A percentile compares a stretch with the other conserved stretches of the same genome.
These are phyloP conservation scores for Aphanomyces astaci DNA, from an alignment of 352 stramenopile genomes.

Conservation along the genomic window DNA sequence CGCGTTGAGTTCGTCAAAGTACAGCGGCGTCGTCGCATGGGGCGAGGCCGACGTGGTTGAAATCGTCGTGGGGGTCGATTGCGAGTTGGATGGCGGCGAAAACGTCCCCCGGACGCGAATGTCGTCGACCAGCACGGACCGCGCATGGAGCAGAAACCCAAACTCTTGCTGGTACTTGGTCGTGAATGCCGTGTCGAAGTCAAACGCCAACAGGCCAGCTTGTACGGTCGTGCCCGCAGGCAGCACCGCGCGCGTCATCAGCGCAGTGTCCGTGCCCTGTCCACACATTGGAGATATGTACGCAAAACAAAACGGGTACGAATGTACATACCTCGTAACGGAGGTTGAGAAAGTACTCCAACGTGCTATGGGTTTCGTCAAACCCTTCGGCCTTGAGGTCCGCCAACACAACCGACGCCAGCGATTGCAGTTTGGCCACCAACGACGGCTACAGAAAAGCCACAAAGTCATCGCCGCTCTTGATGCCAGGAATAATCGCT, in stretches of 20 bases:
- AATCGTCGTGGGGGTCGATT: constrained; percentile 27
- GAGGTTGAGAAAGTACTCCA: constrained; percentile 97
- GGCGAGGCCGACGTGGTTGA: constrained; percentile 31
- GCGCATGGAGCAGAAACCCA: constrained; percentile 93
- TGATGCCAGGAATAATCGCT: too few species aligned
- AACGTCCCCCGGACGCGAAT: constrained; percentile 94
- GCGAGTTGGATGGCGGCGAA: constrained; percentile 50
- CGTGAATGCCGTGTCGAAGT: constrained; percentile 83
- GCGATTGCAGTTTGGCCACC: constrained; percentile 36
- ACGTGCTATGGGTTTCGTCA: constrained; percentile 56
- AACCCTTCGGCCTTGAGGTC: constrained; percentile 86
- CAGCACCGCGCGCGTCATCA: constrained; percentile 88
- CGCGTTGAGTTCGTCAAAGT: constrained; percentile 69
- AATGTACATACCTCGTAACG: constrained; percentile 88
- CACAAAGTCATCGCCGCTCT: too few species aligned
- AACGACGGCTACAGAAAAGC: constrained; percentile 26
- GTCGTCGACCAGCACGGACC: constrained; percentile 94
- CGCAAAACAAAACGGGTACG: too few species aligned
- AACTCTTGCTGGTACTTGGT: constrained; percentile 95
- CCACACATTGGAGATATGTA: too few species aligned
- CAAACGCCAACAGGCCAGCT: constrained; percentile 51
- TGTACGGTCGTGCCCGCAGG: constrained; percentile 32
- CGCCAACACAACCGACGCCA: constrained; percentile 52
- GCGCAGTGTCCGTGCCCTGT: constrained; percentile 93
- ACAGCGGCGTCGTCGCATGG: constrained; percentile 62